Base-by-base conservation (phyloP, 1,284 basidiomycete species). In the Serendipita sp. region DNA sequence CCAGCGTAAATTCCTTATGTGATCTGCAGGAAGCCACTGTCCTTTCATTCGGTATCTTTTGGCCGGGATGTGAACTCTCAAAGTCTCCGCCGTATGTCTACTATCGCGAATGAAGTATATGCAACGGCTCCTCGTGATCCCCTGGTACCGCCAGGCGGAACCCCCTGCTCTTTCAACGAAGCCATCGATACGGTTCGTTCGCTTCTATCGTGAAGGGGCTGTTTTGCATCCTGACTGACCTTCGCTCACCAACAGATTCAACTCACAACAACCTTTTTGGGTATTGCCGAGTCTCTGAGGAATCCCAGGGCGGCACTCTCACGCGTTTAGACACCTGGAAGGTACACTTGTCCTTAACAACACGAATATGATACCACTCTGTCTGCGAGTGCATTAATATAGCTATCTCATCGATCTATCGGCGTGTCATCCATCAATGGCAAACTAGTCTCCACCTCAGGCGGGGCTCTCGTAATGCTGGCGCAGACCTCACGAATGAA, bases 231-330 rank as follows among this genome's bases (percentile, higher is more conserved):
- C 22, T 29, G 62, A 42, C 8, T 41, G 35, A 3, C 29, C 29
- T 15, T 15, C 12, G 35, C 22, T 42, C 5, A 49, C 50, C 4
- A 6, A 42, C 65, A 83, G 82, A 74, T 83, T 26, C 76, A 77
- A 66, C 76, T 84, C 0, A 77, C 82, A 0, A 74, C 82, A 64
- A 82, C 83, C 0, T 85, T 85, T 76, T 70, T 84, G n/a, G 79
- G 78, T 5, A 77, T 84, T 45, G 82, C 82, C 0, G 79, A 82
- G 41, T 83, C 82, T 5, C 69, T 84, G 70, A 72, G 76, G 65
- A 84, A 82, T 67, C 77, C 80, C 0, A 72, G 82, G 65, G 82
- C 79, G 61, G 72, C 77, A 13, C 66, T 82, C 29, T 58, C 53
- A 4, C 53, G 53, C 34, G 32, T 58, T 58, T 44, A 17, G 17